A percentile compares a stretch with the other conserved stretches of the same genome.
phyloP scores from a whole-genome alignment of 495 filamentous ascomycete species.

The Pyronema domesticum region DNA sequence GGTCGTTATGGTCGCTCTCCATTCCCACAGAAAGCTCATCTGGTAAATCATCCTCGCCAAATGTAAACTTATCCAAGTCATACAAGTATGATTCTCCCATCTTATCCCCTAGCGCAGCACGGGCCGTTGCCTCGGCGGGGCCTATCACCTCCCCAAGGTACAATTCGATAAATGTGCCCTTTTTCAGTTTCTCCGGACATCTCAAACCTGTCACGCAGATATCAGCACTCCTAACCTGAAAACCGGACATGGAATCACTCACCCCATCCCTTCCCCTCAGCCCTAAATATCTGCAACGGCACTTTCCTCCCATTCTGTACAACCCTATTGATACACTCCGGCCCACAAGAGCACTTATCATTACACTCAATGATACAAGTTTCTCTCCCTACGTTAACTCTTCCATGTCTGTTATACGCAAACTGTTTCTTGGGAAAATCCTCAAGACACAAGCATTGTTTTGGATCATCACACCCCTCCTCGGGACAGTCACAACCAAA shows the following conservation, averaged over 20 bases:
- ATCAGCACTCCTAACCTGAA: constrained; percentile 8
- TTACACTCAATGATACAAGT: constrained; percentile 73
- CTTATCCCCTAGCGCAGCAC: constrained; percentile 31
- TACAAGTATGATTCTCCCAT: constrained; percentile 47
- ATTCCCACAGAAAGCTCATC: constrained; percentile 1
- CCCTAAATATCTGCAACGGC: constrained; percentile 67
- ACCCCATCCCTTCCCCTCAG: constrained; percentile 65
- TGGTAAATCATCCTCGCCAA: constrained; percentile 8
- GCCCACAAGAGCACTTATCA: constrained; percentile 45
- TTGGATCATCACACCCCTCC: constrained; percentile 19
- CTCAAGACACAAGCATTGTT: constrained; percentile 37
- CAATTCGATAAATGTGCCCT: constrained; percentile 72
- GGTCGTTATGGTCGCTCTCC: constrained; percentile 28
- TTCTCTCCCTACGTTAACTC: constrained; percentile 7
- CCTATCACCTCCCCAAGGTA: constrained; percentile 85
- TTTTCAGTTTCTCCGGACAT: constrained; percentile 45
- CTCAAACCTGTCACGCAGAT: constrained; percentile 39
- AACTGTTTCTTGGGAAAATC: constrained; percentile 1
- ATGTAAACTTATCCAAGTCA: constrained; percentile 39
- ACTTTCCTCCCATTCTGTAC: constrained; percentile 63
- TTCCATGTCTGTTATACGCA: constrained; percentile 12
- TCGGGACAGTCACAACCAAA: constrained; percentile 36
- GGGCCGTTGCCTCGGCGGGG: constrained; percentile 42
- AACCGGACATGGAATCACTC: constrained; percentile 13
- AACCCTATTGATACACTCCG: constrained; percentile 56